Conservation (phyloP, 169 alveolate genomes). For the Perkinsus olseni region DNA sequence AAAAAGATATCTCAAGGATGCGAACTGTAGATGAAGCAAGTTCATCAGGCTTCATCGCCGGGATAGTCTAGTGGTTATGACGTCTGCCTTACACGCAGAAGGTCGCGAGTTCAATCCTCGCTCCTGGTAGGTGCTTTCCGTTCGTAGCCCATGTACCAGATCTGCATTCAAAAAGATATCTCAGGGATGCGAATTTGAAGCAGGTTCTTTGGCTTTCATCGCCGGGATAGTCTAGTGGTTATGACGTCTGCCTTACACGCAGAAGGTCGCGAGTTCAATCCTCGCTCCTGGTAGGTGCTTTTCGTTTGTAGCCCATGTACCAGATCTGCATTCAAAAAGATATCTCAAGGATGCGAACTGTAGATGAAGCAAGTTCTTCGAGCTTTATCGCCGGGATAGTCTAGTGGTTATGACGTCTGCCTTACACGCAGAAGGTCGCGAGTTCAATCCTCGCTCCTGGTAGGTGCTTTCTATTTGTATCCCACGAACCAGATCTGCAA, state of each 20-base stretch:
- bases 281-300: constrained; percentile 25
- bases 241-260: constrained; percentile 64
- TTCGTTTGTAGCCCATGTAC: not conserved
- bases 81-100: constrained; percentile 60
- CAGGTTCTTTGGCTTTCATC: too few relatives aligned
- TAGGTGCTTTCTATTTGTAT: not conserved
- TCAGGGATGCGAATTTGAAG: too few relatives aligned
- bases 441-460: constrained; percentile 53
- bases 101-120: constrained; percentile 66
- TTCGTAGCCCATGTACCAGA: not conserved
- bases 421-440: constrained; percentile 64
- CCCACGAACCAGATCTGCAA: not conserved
- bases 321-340: not conserved
- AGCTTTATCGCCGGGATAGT: not conserved
- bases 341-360: not conserved
- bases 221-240: constrained; percentile 33
- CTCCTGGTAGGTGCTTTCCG: not conserved
- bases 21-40: not conserved
- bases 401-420: constrained; percentile 58
- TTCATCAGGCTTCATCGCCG: not conserved
- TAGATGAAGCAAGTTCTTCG: not conserved
- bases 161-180: too few relatives aligned
- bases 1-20: too few relatives aligned
- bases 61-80: not conserved
- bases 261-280: constrained; percentile 64